A percentile compares a stretch with the other conserved stretches of the same genome.
Evolutionary conservation across 1,139 yeast species (phyloP).

Genomic region (Taphrina populina): DNA sequence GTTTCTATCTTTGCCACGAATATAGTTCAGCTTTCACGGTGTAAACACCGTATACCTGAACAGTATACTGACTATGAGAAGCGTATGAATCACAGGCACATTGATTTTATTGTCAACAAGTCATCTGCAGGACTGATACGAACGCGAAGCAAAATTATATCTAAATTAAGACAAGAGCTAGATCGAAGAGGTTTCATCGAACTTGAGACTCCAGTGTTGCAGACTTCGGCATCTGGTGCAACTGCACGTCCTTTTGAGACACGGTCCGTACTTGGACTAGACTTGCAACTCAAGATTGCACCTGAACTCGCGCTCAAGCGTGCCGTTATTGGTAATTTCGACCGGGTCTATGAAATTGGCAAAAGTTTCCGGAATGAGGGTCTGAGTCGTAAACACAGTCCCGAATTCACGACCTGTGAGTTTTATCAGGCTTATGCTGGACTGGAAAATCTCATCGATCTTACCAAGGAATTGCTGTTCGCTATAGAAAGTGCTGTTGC

Average conservation of each 20-base stretch:
- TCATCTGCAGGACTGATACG: slow-evolving; percentile 53
- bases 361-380: slow-evolving; percentile 99
- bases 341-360: slow-evolving; percentile 96
- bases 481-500: slow-evolving; percentile 83
- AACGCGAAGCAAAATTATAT: slow-evolving; percentile 57
- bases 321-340: slow-evolving; percentile 97
- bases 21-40: slow-evolving; percentile 60
- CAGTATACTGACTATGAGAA: slow-evolving; percentile 56
- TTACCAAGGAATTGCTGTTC: slow-evolving; percentile 86
- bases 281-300: slow-evolving; percentile 96
- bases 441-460: slow-evolving; percentile 91
- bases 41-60: slow-evolving; percentile 70
- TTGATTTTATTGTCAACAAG: slow-evolving; percentile 67
- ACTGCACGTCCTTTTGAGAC: slow-evolving; percentile 97
- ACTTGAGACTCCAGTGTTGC: slow-evolving; percentile 90
- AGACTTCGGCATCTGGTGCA: slow-evolving; percentile 98
- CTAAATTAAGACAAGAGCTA: slow-evolving; percentile 59
- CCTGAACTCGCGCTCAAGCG: slow-evolving; percentile 96
- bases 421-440: slow-evolving; percentile 94
- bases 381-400: slow-evolving; percentile 95
- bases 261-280: slow-evolving; percentile 42
- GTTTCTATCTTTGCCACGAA: slow-evolving; percentile 64
- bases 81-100: slow-evolving; percentile 66
- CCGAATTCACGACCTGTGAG: slow-evolving; percentile 97
- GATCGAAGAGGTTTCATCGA: slow-evolving; percentile 63